A percentile compares a stretch with the other conserved stretches of the same genome.
These are phyloP conservation scores for Paramecium octaurelia DNA, from an alignment of 73 alveolate genomes.

Conservation along the genomic window DNA sequence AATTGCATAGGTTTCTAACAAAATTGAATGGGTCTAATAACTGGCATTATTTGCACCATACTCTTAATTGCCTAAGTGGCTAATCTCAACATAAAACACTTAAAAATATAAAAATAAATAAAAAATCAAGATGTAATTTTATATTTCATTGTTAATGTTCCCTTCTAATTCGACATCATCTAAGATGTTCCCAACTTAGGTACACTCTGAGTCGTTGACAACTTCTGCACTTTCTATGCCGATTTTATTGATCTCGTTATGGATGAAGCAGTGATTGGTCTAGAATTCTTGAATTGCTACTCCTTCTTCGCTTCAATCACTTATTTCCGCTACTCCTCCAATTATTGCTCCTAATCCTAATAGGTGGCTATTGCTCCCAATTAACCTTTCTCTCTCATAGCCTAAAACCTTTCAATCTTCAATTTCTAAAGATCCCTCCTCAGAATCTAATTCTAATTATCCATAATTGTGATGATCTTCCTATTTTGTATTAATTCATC, in stretches of 20 bases:
- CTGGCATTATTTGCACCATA: not conserved
- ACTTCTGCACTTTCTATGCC: not conserved
- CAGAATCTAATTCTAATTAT: slow-evolving; percentile 4
- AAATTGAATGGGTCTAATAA: not conserved
- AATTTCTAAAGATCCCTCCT: slow-evolving; percentile 31
- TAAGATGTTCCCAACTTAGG: not conserved
- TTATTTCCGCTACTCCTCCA: not conserved
- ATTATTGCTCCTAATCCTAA: not conserved
- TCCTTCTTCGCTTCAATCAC: not conserved
- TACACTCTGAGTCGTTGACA: not conserved
- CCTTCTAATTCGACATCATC: not conserved
- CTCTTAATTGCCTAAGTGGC: not conserved
- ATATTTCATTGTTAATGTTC: not conserved
- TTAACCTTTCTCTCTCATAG: slow-evolving; percentile 46
- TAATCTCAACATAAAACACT: not conserved
- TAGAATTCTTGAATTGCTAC: not conserved
- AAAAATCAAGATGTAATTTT: not conserved
- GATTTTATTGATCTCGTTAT: not conserved
- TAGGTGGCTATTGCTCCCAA: slow-evolving; percentile 30
- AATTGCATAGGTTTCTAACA: not conserved
- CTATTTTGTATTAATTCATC: slow-evolving; percentile 21
- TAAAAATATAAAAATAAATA: not conserved
- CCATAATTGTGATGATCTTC: slow-evolving; percentile 39
- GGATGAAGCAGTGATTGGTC: not conserved
- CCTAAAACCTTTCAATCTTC: slow-evolving; percentile 13